Evolutionary conservation across 2,329 filamentous ascomycete genomes (phyloP), one percentile per base, ranked within the genome.

Genomic region (Ascochyta pisi): DNA sequence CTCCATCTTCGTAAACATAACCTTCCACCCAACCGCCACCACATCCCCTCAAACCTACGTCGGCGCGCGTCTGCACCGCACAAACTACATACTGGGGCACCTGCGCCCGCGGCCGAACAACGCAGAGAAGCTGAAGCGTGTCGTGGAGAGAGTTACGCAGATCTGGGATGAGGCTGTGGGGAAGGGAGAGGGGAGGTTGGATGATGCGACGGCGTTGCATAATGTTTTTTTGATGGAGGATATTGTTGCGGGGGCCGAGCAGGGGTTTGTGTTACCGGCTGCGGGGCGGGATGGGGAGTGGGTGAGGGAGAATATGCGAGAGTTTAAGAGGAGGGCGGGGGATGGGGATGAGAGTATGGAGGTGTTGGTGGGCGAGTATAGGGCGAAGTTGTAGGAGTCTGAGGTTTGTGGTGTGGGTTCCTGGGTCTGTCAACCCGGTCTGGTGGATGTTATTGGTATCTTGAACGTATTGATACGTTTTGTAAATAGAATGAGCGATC

Each of bases 1-100:
- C 0, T 71, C 68, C 3, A 63, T 78, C 23, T 81, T 82, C 67
- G 78, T 81, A 44, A 79, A 81, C 57, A 71, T 81, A 13, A 63
- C 67, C 15, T 80, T 79, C 50, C 58, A 63, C 44, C n/a, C 45
- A 22, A 47, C 38, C 26, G 13, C 29, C 34, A 23, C 24, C 12
- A 6, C 22, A 19, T 5, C 23, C 19, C 23, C 29, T 0, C 44
- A 22, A 41, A 47, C 37, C 41, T 60, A 19, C 49, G 59, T 42
- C 49, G 60, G 40, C 33, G 47, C 27, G 19, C 16, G 3, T 4
- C 24, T 35, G 2, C 7, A n/a, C 1, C 48, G 34, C 4, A 58
- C 62, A 41, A 71, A 71, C 53, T 63, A 58, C 48, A 65, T 70
- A 23, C 51, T 57, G 23, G 69, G 53, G 0, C 65, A 69, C 46